Evolutionary conservation across 805 yeast species (phyloP), one percentile per base, ranked within the genome.

Genomic region (Blastobotrys mokoenaii): DNA sequence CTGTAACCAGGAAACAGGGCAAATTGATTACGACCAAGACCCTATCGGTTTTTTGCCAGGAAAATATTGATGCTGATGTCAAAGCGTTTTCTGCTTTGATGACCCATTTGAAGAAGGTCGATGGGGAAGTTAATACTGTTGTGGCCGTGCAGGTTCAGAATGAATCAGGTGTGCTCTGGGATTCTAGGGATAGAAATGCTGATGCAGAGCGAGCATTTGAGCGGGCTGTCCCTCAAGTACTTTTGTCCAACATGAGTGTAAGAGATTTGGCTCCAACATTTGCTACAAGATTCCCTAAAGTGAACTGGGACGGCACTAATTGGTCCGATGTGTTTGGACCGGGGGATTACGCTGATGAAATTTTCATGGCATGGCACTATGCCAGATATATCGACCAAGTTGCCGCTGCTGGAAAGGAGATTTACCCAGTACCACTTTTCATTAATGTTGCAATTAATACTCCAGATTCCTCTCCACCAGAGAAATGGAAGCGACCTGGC

Each of bases 301-400:
- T 31, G 3, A 9, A 15, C 12, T 11, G 29, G 29, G 15, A 16
- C 2, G 34, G 41, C 3, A 42, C 39, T 18, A 42, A 34, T 16
- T 51, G 54, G 54, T 38, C 10, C 1, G 43, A 49, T 10, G 45
- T 44, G 9, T 49, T 51, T 32, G 52, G 54, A 12, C 27, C 12
- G 11, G 31, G 43, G 17, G 20, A 7, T 14, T 27, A 40, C 12
- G 41, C 51, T 1, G 48, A 51, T 22, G 54, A 51, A 43, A 3
- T 51, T 9, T 51, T 51, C 40, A 51, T 51, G 54, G 52, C 54
- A 2, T 51, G 46, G 31, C 46, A 51, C 40, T 46, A 44, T 39
- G 46, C 54, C 3, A 40, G 35, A 17, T 51, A 49, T 20, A 45
- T 51, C 9, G 43, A 49, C 25, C 16, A 31, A 11, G 45, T 51